These are phyloP conservation scores for Straminergon stramineum DNA, from an alignment of 225 moss, liverwort and hornwort genomes.

Conservation along the genomic window DNA sequence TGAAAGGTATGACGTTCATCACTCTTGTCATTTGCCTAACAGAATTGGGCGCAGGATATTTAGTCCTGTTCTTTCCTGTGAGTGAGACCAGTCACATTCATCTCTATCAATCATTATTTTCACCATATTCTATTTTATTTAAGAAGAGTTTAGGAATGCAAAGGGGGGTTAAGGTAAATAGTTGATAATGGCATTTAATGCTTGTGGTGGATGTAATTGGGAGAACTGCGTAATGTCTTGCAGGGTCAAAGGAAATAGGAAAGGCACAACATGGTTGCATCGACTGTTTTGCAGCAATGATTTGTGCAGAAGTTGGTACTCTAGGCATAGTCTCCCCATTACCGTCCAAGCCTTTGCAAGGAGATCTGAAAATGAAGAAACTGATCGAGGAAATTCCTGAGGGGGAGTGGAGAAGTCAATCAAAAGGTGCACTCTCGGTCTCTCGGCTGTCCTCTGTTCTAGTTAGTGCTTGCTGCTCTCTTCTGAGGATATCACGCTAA, in stretches of 20 bases:
- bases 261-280: constrained; percentile 98
- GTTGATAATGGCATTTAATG: not conserved
- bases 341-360: constrained; percentile 17
- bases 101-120: not conserved
- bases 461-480: not conserved
- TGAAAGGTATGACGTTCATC: constrained; percentile 4
- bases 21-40: not conserved
- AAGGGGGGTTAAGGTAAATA: not conserved
- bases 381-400: constrained; percentile 82
- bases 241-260: constrained; percentile 59
- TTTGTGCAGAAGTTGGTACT: constrained; percentile 59
- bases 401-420: constrained; percentile 36
- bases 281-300: constrained; percentile 91
- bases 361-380: constrained; percentile 35
- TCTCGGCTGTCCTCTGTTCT: not conserved
- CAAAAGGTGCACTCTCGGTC: constrained; percentile 18
- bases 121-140: not conserved
- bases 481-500: not conserved
- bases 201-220: not conserved
- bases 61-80: not conserved
- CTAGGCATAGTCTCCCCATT: constrained; percentile 14
- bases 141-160: not conserved
- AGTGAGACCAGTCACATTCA: not conserved
- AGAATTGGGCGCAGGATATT: not conserved
- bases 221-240: not conserved